Base-by-base conservation (phyloP, 306 rosid species). In the Cicer cuneatum region DNA sequence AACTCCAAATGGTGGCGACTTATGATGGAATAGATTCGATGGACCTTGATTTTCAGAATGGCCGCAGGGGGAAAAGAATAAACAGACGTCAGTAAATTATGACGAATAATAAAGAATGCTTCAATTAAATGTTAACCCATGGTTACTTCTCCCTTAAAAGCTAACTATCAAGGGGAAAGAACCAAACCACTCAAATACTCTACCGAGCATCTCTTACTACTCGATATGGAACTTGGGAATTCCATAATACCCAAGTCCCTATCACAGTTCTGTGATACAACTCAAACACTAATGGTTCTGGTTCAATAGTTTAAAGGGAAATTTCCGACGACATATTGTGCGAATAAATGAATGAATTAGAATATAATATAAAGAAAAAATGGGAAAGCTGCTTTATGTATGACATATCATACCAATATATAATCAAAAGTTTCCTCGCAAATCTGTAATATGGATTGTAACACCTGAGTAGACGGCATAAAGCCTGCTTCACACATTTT, bases 401-500 rank as follows among this genome's bases (percentile, higher is more conserved):
- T 72, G 65, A 61, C n/a, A 80, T 40, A 63, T 16, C 84, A 38
- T 81, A 94, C 98, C 93, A 92, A 75, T 82, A 78, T 87, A 81
- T 76, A 88, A 53, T 94, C 87, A 77, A n/a, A 83, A 48, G 85
- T 78, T 66, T 85, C 83, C 46, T 78, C 87, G 56, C 81, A 68
- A n/a, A 79, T 86, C 29, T 68, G 87, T 72, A 94, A 78, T 78
- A 94, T 81, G 80, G 80, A 52, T 51, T 82, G 84, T 56, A 91
- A 71, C 71, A 73, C 82, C 63, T 64, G 75, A 7, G 69, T 63
- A 41, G 96, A 82, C n/a, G 79, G 62, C 53, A 51, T 68, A 79
- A 82, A 74, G 72, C 88, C 98, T 71, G 75, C 81, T 81, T 87
- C 82, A 83, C 87, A 86, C 90, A 90, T 83, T 79, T 83, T 85